phyloP scores from a whole-genome alignment of 495 filamentous ascomycete species.

The Thermochaetoides thermophila region DNA sequence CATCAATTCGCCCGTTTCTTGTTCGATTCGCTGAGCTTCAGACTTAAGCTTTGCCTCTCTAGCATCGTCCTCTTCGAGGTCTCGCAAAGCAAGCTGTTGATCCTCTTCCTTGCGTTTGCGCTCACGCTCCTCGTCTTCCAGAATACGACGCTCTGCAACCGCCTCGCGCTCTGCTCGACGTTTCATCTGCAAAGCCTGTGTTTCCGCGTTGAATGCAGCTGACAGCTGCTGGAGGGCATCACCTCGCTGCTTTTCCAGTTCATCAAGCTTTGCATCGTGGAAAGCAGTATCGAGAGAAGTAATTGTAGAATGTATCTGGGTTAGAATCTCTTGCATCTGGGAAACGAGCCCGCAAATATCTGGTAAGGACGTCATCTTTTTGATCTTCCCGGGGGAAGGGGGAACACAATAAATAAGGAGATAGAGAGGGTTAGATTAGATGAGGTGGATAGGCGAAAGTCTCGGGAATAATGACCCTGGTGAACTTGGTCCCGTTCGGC shows the following conservation, averaged over 20 bases:
- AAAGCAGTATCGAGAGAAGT: constrained; percentile 11
- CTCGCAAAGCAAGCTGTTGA: constrained; percentile 9
- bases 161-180: constrained; percentile 12
- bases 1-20: constrained; percentile 17
- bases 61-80: constrained; percentile 13
- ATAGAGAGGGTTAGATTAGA: too few relatives aligned
- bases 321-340: constrained; percentile 24
- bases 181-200: constrained; percentile 7
- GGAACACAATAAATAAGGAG: too few relatives aligned
- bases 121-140: constrained; percentile 22
- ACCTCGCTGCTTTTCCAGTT: constrained; percentile 17
- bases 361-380: constrained; percentile 6
- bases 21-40: constrained; percentile 14
- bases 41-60: constrained; percentile 8
- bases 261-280: constrained; percentile 18
- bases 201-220: constrained; percentile 12
- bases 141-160: constrained; percentile 13
- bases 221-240: constrained; percentile 13
- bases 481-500: too few relatives aligned
- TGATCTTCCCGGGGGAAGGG: neutral
- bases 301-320: constrained; percentile 18
- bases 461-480: too few relatives aligned
- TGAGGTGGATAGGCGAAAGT: too few relatives aligned
- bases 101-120: constrained; percentile 18
- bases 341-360: constrained; percentile 19